Percentiles rank a stretch among this genome's conserved stretches.
phyloP scores from a whole-genome alignment of 2,329 filamentous ascomycete genomes.

The Xylaria hypoxylon region DNA sequence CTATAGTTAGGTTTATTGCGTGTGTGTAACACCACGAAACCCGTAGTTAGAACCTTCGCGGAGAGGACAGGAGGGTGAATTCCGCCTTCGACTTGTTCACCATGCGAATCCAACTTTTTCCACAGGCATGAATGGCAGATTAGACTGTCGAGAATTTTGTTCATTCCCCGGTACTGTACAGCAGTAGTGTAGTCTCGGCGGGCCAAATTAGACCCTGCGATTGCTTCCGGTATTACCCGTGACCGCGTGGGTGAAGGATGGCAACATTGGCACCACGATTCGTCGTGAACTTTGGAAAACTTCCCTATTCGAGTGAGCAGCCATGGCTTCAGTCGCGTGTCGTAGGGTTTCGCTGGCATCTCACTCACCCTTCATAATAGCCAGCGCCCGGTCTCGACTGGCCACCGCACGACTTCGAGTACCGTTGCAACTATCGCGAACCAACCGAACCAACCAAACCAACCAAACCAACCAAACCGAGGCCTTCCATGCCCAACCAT shows the following conservation, averaged over 20 bases:
- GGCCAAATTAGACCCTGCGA: constrained; percentile 20
- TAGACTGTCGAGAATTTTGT: not conserved
- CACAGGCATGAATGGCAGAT: constrained; percentile 5
- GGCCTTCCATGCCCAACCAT: constrained; percentile 44
- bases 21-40: constrained; percentile 15
- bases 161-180: constrained; percentile 1
- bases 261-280: constrained; percentile 37
- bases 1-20: constrained; percentile 7
- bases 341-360: constrained; percentile 37
- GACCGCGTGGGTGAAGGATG: constrained; percentile 31
- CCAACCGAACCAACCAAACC: constrained; percentile 36
- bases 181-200: constrained; percentile 19
- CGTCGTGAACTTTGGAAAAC: constrained; percentile 40
- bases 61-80: not conserved
- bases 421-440: constrained; percentile 28
- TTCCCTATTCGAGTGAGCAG: constrained; percentile 40
- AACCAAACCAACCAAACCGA: constrained; percentile 36
- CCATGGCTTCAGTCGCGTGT: constrained; percentile 46
- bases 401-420: constrained; percentile 29
- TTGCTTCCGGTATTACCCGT: constrained; percentile 41
- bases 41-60: constrained; percentile 2
- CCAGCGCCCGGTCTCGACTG: constrained; percentile 38
- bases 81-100: constrained; percentile 3
- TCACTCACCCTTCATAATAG: constrained; percentile 40
- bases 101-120: constrained; percentile 3